Evolutionary conservation across 108 stramenopile genomes (phyloP).

Genomic region (Cyclostephanos invisitatus): DNA sequence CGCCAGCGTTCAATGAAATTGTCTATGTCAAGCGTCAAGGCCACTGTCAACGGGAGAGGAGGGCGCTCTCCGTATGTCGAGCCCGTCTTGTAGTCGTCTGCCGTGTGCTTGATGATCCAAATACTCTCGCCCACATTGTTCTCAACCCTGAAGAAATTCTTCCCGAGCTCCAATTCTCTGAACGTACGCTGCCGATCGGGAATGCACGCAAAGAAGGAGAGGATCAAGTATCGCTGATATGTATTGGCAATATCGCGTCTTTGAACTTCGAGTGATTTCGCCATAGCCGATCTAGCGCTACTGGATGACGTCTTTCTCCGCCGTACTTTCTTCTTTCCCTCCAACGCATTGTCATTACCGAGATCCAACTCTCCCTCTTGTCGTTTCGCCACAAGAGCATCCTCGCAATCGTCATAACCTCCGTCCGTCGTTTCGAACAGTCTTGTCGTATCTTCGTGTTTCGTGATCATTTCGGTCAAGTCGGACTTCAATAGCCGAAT

Average conservation of each 20-base stretch:
- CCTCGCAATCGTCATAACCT: background rate
- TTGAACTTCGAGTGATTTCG: conserved; percentile 22
- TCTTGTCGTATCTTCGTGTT: conserved; percentile 20
- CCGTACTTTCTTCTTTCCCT: background rate
- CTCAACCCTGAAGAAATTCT: conserved; percentile 54
- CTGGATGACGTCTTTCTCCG: background rate
- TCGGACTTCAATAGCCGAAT: conserved; percentile 62
- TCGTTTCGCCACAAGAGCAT: background rate
- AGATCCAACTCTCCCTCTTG: background rate
- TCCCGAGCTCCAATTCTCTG: conserved; percentile 76
- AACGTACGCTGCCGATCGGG: conserved; percentile 88
- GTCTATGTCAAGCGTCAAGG: conserved; percentile 71
- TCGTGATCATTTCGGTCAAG: conserved; percentile 40
- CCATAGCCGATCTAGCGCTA: conserved; percentile 11
- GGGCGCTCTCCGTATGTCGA: conserved; percentile 83
- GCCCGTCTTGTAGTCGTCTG: conserved; percentile 85
- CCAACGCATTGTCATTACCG: background rate
- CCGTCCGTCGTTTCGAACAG: background rate
- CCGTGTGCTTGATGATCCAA: conserved; percentile 74
- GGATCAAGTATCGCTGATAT: conserved; percentile 76
- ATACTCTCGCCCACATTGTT: conserved; percentile 2
- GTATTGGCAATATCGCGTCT: conserved; percentile 58
- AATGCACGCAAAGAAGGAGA: conserved; percentile 77
- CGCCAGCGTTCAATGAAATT: conserved; percentile 77
- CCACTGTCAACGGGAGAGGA: conserved; percentile 56